Evolutionary conservation across 2,329 filamentous ascomycete species (phyloP), one percentile per base, ranked within the genome.

Genomic region (Colletotrichum theobromicola): DNA sequence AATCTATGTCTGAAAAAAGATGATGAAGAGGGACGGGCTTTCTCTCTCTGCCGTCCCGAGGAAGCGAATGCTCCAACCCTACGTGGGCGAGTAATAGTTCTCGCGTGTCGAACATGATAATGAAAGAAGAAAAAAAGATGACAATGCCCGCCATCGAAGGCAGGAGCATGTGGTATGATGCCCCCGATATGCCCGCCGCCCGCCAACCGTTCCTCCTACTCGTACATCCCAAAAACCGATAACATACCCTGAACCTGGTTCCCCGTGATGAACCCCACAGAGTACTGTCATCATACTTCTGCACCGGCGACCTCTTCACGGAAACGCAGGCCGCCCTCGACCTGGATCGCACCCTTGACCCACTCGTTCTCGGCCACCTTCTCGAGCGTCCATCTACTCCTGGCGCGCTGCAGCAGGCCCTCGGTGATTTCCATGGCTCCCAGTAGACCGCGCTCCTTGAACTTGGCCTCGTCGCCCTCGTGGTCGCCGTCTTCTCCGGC

Each of bases 401-500:
- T 92, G 4, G 94, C 94, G 76, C 97, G 92, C 84, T 94, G 96
- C 71, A 99, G 84, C 21, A 98, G 84, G 0, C 93, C 94, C 81
- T 98, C 96, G 0, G 97, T 96, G 68, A 95, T 94, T 57, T 92
- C 88, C 85, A 94, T 93, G 8, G 95, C 96, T 1, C 94, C 95
- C 46, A 92, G 88, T 67, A 97, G 89, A 2, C 90, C 93, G 64
- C 87, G 87, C 7, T 90, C 91, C 72, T 90, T 90, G 77, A 93
- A 92, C 76, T 90, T 92, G 78, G 82, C 87, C 76, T 87, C 85
- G 77, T 91, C 88, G 4, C 88, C 88, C 63, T 98, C 95, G 88
- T 97, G 97, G 69, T 98, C 95, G 42, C 95, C 95, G 70, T 97
- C 94, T 13, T 93, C 92, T 72, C 95, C 93, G 2, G 93, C 95